Percentiles rank a stretch among this genome's conserved stretches.
These are phyloP conservation scores for Pythium oligandrum DNA, from an alignment of 352 stramenopile species.

Conservation along the genomic window DNA sequence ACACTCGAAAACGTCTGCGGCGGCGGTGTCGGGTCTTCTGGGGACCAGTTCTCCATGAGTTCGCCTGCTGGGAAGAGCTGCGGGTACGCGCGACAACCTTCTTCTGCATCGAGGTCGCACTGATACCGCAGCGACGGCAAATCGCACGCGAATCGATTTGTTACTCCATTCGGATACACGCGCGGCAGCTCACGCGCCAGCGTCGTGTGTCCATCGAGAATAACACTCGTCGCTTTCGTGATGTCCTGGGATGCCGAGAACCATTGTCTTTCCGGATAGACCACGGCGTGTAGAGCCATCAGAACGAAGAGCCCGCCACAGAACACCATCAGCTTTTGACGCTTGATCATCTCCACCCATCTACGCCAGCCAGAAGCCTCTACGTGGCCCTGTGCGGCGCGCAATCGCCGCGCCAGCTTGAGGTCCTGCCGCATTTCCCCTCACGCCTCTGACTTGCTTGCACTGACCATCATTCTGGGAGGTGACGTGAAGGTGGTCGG, in stretches of 20 bases:
- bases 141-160: conserved; percentile 45
- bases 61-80: conserved; percentile 64
- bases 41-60: conserved; percentile 80
- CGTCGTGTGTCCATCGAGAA: conserved; percentile 25
- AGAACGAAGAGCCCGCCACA: too few species aligned
- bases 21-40: conserved; percentile 32
- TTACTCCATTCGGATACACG: conserved; percentile 39
- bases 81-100: conserved; percentile 54
- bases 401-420: too few species aligned
- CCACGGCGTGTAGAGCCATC: too few species aligned
- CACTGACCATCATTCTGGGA: too few species aligned
- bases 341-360: too few species aligned
- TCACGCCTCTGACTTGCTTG: too few species aligned
- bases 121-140: conserved; percentile 52
- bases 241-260: too few species aligned
- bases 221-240: conserved; percentile 5
- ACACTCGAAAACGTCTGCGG: conserved; percentile 48
- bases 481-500: conserved; percentile 1
- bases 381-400: too few species aligned
- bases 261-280: too few species aligned
- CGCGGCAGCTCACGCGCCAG: conserved; percentile 24
- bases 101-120: conserved; percentile 33
- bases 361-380: too few species aligned
- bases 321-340: too few species aligned
- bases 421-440: too few species aligned